Evolutionary conservation across 108 stramenopile species (phyloP), one percentile per base, ranked within the genome.

Genomic region (Nannochloropsis granulata): DNA sequence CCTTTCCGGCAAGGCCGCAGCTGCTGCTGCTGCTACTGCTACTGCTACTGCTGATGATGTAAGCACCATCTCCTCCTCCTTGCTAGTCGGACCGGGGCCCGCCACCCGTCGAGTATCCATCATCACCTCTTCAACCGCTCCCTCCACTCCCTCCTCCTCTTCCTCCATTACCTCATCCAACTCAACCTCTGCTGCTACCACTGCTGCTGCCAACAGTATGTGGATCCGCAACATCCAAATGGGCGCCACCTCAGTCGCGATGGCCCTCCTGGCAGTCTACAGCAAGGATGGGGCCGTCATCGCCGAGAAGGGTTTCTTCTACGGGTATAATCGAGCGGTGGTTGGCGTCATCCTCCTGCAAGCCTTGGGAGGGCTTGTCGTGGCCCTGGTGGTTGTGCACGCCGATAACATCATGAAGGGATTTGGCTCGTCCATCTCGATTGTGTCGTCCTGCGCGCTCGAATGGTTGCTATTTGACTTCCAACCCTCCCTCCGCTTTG

Each of bases 151-250:
- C 5, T 5, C 34, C 34, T 34, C 34, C 34, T 34, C 34, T 34
- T 5, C 34, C 34, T 34, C 34, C 34, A 34, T 34, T 5, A 34
- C 34, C 34, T 34, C 34, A n/a, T 16, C 56, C n/a, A 71, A 5
- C 56, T n/a, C 56, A 9, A 16, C 16, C 7, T n/a, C 56, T n/a
- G 16, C 56, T n/a, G 16, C 56, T n/a, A 71, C 56, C 21, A 10
- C 56, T n/a, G 56, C 56, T 71, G 56, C 56, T n/a, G 56, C 79
- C 23, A 94, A 93, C 2, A 93, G 91, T n/a, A 88, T 98, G 81
- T 98, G 97, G 96, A 90, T 96, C 43, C 91, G 98, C 78, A 98
- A 98, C 86, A 92, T 97, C 45, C 98, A 98, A 89, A 98, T 98
- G 98, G 97, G 98, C 81, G 78, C 97, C 78, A 93, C 96, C 23